Conservation (phyloP, 2,329 filamentous ascomycete species). For the Talaromyces sp. region DNA sequence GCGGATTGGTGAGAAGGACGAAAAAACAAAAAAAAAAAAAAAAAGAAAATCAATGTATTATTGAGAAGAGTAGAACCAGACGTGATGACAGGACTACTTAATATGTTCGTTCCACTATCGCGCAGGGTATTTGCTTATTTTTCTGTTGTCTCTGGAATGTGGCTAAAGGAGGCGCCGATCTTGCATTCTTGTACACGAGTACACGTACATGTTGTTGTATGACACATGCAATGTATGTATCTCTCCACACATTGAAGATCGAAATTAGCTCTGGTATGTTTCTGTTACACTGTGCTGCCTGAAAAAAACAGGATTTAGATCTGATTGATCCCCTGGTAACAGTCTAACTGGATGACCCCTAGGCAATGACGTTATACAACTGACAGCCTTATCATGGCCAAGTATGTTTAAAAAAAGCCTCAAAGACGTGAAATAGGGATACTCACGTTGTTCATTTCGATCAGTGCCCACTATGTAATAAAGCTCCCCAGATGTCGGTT, state of each 20-base stretch:
- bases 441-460: no score
- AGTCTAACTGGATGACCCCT: neutral
- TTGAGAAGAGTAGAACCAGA: neutral
- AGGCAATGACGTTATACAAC: neutral
- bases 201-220: neutral
- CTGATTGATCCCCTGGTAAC: neutral
- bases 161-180: neutral
- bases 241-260: neutral
- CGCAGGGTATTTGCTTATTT: neutral
- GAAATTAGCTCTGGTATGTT: neutral
- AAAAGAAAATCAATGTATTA: neutral
- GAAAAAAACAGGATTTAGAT: neutral
- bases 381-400: neutral
- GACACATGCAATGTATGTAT: neutral
- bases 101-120: neutral
- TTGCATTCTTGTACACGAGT: conserved; percentile 4
- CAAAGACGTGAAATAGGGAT: no score
- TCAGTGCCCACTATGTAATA: no score
- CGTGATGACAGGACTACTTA: neutral
- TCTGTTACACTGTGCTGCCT: neutral
- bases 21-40: neutral
- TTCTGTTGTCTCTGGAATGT: neutral
- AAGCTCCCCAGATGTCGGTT: neutral
- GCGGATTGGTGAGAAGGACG: neutral
- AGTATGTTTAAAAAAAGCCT: no score